Evolutionary conservation across 768 basidiomycete genomes (phyloP).

Genomic region (Rhodotorula sphaerocarpa): DNA sequence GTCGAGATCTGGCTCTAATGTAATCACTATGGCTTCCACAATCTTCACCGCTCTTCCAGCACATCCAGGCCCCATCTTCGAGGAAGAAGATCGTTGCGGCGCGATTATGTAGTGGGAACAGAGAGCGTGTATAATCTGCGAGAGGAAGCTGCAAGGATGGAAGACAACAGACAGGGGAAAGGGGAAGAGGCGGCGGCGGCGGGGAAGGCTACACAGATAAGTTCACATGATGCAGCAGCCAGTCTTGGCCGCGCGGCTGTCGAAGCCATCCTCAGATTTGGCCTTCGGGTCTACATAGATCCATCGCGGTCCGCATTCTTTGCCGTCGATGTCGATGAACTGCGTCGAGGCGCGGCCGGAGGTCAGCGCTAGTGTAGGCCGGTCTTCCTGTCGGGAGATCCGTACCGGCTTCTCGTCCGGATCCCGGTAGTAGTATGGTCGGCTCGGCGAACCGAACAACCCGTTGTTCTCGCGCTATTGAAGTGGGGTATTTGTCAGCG

Average conservation of each 20-base stretch:
- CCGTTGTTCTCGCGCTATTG: constrained; percentile 28
- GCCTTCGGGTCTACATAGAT: constrained; percentile 34
- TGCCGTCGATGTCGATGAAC: constrained; percentile 35
- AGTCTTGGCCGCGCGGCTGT: not conserved
- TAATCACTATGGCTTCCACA: not conserved
- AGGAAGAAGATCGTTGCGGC: too few relatives aligned
- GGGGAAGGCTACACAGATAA: not conserved
- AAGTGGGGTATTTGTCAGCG: too few relatives aligned
- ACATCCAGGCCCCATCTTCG: too few relatives aligned
- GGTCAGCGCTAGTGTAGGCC: not conserved
- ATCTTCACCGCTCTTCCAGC: too few relatives aligned
- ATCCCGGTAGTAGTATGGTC: constrained; percentile 25
- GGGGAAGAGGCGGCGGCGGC: not conserved
- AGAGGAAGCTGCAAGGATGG: too few relatives aligned
- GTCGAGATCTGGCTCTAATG: constrained; percentile 2
- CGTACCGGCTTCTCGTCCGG: constrained; percentile 14
- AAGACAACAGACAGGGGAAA: not conserved
- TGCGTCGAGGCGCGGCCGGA: not conserved
- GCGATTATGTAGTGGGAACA: too few relatives aligned
- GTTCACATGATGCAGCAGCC: constrained; percentile 10
- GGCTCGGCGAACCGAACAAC: constrained; percentile 20
- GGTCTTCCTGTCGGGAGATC: not conserved
- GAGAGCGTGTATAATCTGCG: too few relatives aligned
- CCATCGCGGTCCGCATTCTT: constrained; percentile 26
- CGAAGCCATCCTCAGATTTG: not conserved